Evolutionary conservation across 1,284 basidiomycete species (phyloP).

Genomic region (Cryptococcus sp.): DNA sequence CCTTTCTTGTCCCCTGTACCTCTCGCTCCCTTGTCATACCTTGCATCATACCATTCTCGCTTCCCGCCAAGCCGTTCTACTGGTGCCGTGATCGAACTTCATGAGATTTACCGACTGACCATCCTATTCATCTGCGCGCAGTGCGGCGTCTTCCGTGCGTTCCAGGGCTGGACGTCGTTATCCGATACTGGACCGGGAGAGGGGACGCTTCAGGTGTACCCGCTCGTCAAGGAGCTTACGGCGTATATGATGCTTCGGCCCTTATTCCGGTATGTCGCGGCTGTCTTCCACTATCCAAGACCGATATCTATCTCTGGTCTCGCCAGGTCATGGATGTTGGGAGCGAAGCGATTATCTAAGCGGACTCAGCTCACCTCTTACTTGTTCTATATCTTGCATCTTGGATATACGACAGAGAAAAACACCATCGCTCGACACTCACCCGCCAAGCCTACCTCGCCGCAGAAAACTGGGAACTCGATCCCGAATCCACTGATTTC

Average conservation of each 20-base stretch:
- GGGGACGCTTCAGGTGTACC: constrained; percentile 77
- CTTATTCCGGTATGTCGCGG: constrained; percentile 61
- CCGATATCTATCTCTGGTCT: too few relatives aligned
- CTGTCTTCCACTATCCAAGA: neutral
- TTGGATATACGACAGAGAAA: constrained; percentile 5
- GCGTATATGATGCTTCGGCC: constrained; percentile 75
- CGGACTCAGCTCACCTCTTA: constrained; percentile 1
- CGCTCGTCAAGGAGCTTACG: constrained; percentile 70
- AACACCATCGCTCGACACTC: constrained; percentile 18
- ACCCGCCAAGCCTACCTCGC: constrained; percentile 53
- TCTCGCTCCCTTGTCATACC: too few relatives aligned
- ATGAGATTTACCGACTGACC: too few relatives aligned
- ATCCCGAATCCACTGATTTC: constrained; percentile 63
- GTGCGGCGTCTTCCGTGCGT: constrained; percentile 74
- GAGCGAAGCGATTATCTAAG: too few relatives aligned
- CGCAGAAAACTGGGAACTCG: constrained; percentile 65
- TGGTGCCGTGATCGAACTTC: too few relatives aligned
- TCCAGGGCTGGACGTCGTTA: constrained; percentile 70
- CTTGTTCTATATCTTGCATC: neutral
- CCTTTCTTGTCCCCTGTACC: too few relatives aligned
- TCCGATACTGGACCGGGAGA: constrained; percentile 63
- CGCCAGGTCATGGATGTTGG: too few relatives aligned
- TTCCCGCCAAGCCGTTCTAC: too few relatives aligned
- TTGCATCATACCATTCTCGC: too few relatives aligned
- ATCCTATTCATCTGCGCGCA: constrained; percentile 49